Evolutionary conservation across 176 grass and related monocot genomes (phyloP).

Genomic region (Puccinellia tenuiflora): DNA sequence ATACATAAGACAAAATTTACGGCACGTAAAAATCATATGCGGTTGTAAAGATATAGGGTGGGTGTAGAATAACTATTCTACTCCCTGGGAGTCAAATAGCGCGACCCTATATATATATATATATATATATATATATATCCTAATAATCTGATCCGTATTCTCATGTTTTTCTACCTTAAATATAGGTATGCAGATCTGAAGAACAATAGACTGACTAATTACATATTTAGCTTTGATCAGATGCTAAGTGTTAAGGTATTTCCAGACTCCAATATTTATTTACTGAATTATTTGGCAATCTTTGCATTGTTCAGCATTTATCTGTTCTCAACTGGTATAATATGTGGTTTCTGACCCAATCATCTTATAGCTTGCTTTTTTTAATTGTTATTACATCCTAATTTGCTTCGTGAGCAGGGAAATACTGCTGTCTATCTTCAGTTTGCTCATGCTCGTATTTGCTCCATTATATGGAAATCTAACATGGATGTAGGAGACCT

Average conservation of each 20-base stretch:
- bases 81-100: no score
- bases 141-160: background rate
- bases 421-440: conserved; percentile 95
- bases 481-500: conserved; percentile 71
- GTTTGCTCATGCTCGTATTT: conserved; percentile 97
- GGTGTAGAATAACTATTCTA: no score
- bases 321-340: background rate
- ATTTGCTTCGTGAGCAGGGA: conserved; percentile 47
- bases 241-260: conserved; percentile 95
- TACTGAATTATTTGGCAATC: background rate
- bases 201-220: conserved; percentile 93
- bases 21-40: no score
- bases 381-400: conserved; percentile 12
- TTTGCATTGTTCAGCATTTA: background rate
- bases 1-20: no score
- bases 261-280: background rate
- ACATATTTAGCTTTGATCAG: conserved; percentile 93
- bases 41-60: no score
- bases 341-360: background rate
- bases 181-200: conserved; percentile 96
- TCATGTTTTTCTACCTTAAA: conserved; percentile 14
- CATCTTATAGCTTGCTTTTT: background rate
- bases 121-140: no score
- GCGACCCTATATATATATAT: no score
- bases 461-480: conserved; percentile 89